Percentiles rank a stretch among this genome's conserved stretches.
Conservation (phyloP, 2,329 filamentous ascomycete genomes). For the Neopestalotiopsis clavispora region DNA sequence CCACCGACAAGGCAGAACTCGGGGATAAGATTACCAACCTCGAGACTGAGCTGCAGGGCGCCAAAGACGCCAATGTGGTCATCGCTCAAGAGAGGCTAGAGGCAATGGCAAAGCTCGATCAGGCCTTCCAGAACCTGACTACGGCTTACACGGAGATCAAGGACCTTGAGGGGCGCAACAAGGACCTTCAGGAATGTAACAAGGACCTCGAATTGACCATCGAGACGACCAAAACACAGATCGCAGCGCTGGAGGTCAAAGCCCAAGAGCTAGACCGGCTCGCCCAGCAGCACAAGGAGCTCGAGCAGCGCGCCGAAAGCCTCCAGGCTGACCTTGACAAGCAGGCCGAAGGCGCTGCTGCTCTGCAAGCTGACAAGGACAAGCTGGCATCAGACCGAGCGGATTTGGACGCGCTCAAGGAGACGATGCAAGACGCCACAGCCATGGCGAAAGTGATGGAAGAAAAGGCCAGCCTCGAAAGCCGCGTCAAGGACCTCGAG, state of each 20-base stretch:
- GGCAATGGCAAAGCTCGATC: conserved; percentile 7
- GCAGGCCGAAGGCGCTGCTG: conserved; percentile 18
- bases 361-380: conserved; percentile 21
- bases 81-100: conserved; percentile 15
- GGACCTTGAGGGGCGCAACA: conserved; percentile 26
- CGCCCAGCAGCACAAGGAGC: conserved; percentile 28
- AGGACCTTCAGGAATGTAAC: conserved; percentile 26
- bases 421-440: conserved; percentile 29
- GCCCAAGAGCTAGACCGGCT: conserved; percentile 31
- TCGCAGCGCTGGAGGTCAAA: conserved; percentile 29
- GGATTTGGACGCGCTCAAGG: conserved; percentile 22
- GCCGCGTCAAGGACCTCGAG: conserved; percentile 19
- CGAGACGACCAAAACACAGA: conserved; percentile 20
- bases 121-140: neutral
- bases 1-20: conserved; percentile 26
- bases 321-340: conserved; percentile 33
- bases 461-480: conserved; percentile 31
- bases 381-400: conserved; percentile 23
- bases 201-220: conserved; percentile 30
- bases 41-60: conserved; percentile 17
- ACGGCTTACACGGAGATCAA: conserved; percentile 21
- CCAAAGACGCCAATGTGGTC: conserved; percentile 16
- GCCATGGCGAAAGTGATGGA: conserved; percentile 23
- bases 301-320: conserved; percentile 29
- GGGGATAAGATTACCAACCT: conserved; percentile 9